phyloP scores from a whole-genome alignment of 2,329 filamentous ascomycete genomes.

The Aspergillus glaucus region DNA sequence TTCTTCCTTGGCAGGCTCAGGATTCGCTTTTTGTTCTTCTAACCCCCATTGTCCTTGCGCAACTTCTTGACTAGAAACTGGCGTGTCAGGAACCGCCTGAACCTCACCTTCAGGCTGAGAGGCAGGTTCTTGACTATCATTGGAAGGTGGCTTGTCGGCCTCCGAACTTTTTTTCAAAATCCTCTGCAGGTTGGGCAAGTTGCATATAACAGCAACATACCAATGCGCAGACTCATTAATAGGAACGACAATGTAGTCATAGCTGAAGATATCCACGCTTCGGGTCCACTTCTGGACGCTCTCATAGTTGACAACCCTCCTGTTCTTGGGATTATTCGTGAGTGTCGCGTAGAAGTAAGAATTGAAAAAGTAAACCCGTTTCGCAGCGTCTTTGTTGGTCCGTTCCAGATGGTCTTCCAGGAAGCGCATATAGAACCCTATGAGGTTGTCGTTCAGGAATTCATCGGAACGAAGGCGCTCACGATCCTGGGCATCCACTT shows the following conservation, averaged over 20 bases:
- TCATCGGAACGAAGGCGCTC: constrained; percentile 72
- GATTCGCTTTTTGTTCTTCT: background rate
- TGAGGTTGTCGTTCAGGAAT: constrained; percentile 87
- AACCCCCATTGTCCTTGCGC: background rate
- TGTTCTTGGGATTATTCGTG: constrained; percentile 51
- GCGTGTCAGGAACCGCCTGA: constrained; percentile 24
- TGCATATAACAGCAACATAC: constrained; percentile 94
- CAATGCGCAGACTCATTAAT: constrained; percentile 85
- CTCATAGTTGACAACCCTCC: constrained; percentile 67
- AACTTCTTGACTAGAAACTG: constrained; percentile 8
- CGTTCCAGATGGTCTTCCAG: constrained; percentile 57
- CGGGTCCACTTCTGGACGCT: constrained; percentile 83
- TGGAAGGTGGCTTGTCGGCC: constrained; percentile 2
- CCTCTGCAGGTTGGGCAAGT: constrained; percentile 59
- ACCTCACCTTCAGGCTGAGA: constrained; percentile 13
- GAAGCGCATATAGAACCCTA: constrained; percentile 78
- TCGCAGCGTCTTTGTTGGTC: constrained; percentile 49
- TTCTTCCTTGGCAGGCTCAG: constrained; percentile 16
- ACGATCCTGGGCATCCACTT: constrained; percentile 46
- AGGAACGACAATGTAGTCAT: constrained; percentile 85
- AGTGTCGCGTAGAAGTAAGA: constrained; percentile 85
- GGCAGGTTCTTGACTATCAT: constrained; percentile 7
- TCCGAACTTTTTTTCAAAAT: constrained; percentile 5
- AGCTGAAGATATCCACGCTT: constrained; percentile 73
- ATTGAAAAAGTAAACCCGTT: constrained; percentile 80